Base-by-base conservation (phyloP, 352 stramenopile species). In the Phytophthora cajani region DNA sequence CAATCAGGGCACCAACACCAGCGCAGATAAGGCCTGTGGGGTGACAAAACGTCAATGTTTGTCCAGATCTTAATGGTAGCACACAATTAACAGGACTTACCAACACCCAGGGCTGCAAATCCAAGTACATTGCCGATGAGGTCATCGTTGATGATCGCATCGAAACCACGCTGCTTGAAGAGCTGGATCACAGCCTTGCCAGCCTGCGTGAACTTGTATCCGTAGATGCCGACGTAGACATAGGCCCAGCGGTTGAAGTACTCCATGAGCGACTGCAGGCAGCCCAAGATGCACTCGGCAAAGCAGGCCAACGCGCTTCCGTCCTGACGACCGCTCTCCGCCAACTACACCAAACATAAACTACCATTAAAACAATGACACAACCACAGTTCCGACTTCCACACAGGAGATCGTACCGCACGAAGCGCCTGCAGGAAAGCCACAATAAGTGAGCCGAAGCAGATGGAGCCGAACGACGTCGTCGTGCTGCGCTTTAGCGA, bases 71-170 rank as follows among this genome's bases (percentile, higher is more conserved):
- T 12, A 17, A 17, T 50, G 2, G 3, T 21, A 17, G 33, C 9
- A 57, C 9, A 23, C 21, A 1, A 23, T 23, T 23, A 23, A 23
- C 79, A 47, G 17, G 42, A 50, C 42, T 50, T 77, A 79, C 89
- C 95, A 38, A 98, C 80, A n/a, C 74, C 86, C 14, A 98, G 77
- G n/a, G 88, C 88, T 5, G 94, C 83, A 70, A 99, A 96, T 30
- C 83, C 79, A 25, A 99, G 77, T 17, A 98, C 91, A 44, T 89
- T 97, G 72, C 95, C 91, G 33, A 98, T 94, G 40, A 99, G 80
- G 49, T 98, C 89, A 76, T 99, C 97, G 72, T 98, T 98, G 75
- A 99, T 98, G 67, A 99, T 98, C 2, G 92, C 88, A 64, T 96
- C 97, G 65, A 96, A 99, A n/a, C 96, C 97, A 42, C 95, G 89